These are phyloP conservation scores for Candida incommunis DNA, from an alignment of 805 yeast genomes.

Conservation along the genomic window DNA sequence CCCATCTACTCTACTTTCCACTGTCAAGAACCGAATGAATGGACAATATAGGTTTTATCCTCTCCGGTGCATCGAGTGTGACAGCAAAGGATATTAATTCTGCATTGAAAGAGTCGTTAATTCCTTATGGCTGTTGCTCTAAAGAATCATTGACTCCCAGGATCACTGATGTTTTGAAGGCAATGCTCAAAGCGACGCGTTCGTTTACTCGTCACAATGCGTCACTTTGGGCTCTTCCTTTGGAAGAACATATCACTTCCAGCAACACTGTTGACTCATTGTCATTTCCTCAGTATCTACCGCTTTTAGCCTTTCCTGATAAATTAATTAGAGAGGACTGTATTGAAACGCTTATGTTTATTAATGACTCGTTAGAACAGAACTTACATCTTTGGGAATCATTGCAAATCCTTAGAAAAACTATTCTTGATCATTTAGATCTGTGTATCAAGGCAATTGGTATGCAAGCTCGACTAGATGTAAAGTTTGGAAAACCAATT, in stretches of 20 bases:
- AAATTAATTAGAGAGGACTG: background rate
- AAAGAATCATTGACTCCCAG: background rate
- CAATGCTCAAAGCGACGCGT: background rate
- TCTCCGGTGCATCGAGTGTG: background rate
- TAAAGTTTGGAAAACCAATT: background rate
- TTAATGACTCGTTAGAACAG: background rate
- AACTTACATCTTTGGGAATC: background rate
- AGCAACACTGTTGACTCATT: background rate
- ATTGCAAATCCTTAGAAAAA: background rate
- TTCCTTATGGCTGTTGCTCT: background rate
- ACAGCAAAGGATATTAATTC: background rate
- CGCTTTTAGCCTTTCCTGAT: background rate
- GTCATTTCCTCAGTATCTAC: background rate
- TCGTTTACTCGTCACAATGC: background rate
- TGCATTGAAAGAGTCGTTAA: background rate
- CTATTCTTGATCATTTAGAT: background rate
- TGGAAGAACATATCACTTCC: background rate
- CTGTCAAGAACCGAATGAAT: background rate
- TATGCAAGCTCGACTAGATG: background rate
- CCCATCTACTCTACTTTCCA: background rate
- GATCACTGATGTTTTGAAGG: background rate
- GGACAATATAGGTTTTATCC: background rate
- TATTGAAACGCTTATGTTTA: background rate
- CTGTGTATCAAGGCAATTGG: background rate
- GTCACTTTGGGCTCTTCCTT: background rate